Percentiles rank a stretch among this genome's conserved stretches.
Evolutionary conservation across 176 grass and related monocot species (phyloP).

Genomic region (Eleusine coracana): DNA sequence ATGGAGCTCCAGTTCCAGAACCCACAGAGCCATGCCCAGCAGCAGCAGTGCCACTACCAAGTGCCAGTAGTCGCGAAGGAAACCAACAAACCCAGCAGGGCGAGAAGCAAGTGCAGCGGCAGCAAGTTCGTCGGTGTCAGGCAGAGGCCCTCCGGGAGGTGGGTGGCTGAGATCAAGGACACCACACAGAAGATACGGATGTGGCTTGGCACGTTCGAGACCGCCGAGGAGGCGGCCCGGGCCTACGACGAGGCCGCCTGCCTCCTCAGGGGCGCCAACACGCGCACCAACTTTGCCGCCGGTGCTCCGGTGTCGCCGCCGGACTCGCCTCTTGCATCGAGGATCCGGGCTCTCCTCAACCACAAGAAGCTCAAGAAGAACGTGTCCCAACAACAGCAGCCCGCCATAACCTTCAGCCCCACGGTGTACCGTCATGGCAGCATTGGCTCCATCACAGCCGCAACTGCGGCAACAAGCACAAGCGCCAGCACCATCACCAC

Average conservation of each 20-base stretch:
- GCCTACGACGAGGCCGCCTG: conserved; percentile 73
- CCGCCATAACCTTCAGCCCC: conserved; percentile 20
- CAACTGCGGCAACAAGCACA: not conserved
- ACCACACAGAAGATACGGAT: conserved; percentile 63
- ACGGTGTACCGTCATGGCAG: not conserved
- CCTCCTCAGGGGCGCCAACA: conserved; percentile 67
- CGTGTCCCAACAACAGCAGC: not conserved
- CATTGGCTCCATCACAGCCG: not conserved
- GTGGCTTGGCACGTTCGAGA: conserved; percentile 80
- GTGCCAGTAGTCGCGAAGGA: not conserved
- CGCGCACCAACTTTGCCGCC: conserved; percentile 66
- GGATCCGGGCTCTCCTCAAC: conserved; percentile 52
- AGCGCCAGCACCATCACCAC: conserved; percentile 1
- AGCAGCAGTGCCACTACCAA: conserved; percentile 43
- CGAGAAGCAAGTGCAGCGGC: conserved; percentile 17
- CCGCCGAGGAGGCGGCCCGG: conserved; percentile 60
- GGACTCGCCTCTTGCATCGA: conserved; percentile 49
- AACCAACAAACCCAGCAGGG: conserved; percentile 19
- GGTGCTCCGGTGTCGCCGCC: not conserved
- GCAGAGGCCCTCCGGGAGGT: conserved; percentile 66
- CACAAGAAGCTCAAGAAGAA: conserved; percentile 62
- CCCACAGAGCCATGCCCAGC: conserved; percentile 43
- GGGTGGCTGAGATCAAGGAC: conserved; percentile 82
- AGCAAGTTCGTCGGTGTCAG: conserved; percentile 60
- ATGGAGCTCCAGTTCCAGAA: conserved; percentile 74